Base-by-base conservation (phyloP, 352 stramenopile genomes). In the Globisporangium mamillatum region DNA sequence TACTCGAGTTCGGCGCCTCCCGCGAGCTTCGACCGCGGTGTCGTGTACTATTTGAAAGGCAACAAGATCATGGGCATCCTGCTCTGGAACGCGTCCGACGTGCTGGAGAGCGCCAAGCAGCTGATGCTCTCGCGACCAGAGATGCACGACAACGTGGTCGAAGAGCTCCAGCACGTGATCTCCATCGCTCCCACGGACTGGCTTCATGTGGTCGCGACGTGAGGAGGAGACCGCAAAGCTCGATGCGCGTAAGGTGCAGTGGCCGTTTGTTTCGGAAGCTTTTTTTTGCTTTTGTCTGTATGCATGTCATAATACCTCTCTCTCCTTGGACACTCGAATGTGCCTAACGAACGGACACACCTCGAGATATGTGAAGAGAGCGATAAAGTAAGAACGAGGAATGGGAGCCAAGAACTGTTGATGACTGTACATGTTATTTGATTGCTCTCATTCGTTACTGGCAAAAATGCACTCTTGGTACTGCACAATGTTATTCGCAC, bases 11-110 rank as follows among this genome's bases (percentile, higher is more conserved):
- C 50, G 46, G 34, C 72, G 29, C 68, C 60, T 16, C 60, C 69
- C n/a, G 54, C 68, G 46, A 71, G 38, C 4, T 97, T 88, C 64
- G 76, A 94, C 58, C 87, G 92, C 48, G 92, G 92, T 18, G 79
- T 97, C 46, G 90, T 98, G 55, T 98, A 97, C 73, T 98, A 97
- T 58, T 73, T 98, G 24, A 86, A 90, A 57, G 88, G 88, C 55
- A 95, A 92, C 77, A 91, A 92, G 65, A 91, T 98, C 67, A 90
- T 96, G 70, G 92, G 92, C 55, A 92, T 97, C 67, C 57, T 98
- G 64, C 74, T 97, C 14, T 97, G 90, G 88, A 98, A 98, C 65
- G 90, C 90, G 0, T 82, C 74, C 25, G 90, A 97, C 59, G 79
- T 94, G 69, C 78, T 97, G 27, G 86, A 97, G 54, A 91, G 76